Conservation (phyloP, 192 early-diverging fungal genomes). For the Gaertneriomyces semiglobifer region DNA sequence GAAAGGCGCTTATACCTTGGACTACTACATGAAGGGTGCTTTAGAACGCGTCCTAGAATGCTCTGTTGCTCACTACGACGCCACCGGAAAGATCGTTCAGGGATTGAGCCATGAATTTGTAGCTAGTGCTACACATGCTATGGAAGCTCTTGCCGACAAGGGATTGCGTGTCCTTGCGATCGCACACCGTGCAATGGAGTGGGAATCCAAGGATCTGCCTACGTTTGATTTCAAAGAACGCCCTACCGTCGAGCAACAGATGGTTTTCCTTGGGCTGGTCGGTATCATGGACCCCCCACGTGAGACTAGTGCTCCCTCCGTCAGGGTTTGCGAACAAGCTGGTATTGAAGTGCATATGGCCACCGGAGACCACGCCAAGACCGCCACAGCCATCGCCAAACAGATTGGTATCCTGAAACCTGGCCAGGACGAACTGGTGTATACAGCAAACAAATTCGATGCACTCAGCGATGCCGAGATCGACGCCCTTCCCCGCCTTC, state of each 20-base stretch:
- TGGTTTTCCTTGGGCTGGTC: conserved; percentile 60
- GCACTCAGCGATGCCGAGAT: conserved; percentile 8
- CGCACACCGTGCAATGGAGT: conserved; percentile 5
- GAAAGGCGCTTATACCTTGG: neutral
- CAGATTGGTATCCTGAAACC: conserved; percentile 41
- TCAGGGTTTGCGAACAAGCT: conserved; percentile 70
- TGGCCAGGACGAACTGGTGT: conserved; percentile 17
- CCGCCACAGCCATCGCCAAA: conserved; percentile 62
- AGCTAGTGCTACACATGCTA: neutral
- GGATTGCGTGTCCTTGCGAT: conserved; percentile 25
- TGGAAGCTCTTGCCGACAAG: conserved; percentile 9
- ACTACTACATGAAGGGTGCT: conserved; percentile 24
- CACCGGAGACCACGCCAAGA: conserved; percentile 62
- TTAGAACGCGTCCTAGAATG: conserved; percentile 12
- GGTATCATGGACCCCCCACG: conserved; percentile 89
- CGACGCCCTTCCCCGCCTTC: conserved; percentile 4
- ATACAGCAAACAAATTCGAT: conserved; percentile 8
- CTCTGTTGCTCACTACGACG: conserved; percentile 14
- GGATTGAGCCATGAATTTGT: neutral
- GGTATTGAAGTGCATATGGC: conserved; percentile 92
- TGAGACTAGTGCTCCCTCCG: conserved; percentile 73
- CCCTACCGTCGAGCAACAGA: neutral
- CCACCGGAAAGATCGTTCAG: neutral
- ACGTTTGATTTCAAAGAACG: neutral
- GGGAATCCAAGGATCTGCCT: neutral